A percentile compares a stretch with the other conserved stretches of the same genome.
Evolutionary conservation across 805 yeast species (phyloP).

Genomic region (Wickerhamomyces mucosus): DNA sequence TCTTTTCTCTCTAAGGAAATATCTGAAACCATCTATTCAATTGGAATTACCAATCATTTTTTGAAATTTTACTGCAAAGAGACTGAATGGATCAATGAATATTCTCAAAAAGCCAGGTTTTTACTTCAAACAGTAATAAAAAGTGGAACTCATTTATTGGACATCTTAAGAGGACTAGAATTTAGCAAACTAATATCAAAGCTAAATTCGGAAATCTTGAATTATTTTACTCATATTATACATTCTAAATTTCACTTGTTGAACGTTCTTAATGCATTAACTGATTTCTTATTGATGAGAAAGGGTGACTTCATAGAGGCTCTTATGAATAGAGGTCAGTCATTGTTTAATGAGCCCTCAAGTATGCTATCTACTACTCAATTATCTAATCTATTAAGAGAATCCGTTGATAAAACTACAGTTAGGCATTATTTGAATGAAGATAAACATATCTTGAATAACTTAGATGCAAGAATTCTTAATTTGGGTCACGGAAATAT

Average conservation of each 20-base stretch:
- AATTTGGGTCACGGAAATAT: conserved; percentile 62
- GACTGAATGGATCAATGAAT: conserved; percentile 46
- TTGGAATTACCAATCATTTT: conserved; percentile 66
- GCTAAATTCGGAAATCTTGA: conserved; percentile 44
- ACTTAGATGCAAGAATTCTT: conserved; percentile 76
- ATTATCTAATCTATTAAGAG: conserved; percentile 52
- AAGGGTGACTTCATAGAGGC: conserved; percentile 77
- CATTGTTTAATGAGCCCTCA: conserved; percentile 51
- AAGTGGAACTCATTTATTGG: conserved; percentile 5
- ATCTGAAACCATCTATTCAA: conserved; percentile 42
- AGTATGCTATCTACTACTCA: conserved; percentile 53
- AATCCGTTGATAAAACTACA: conserved; percentile 51
- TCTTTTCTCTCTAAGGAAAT: conserved; percentile 29
- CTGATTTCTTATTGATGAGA: conserved; percentile 58
- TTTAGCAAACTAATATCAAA: conserved; percentile 26
- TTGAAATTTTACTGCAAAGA: conserved; percentile 59
- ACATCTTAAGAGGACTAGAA: conserved; percentile 2
- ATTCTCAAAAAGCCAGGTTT: conserved; percentile 3
- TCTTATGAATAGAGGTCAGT: conserved; percentile 45
- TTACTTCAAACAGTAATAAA: conserved; percentile 23
- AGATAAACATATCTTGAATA: conserved; percentile 30
- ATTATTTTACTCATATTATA: conserved; percentile 40
- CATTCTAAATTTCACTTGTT: conserved; percentile 38
- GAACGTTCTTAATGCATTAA: conserved; percentile 50
- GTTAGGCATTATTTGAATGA: conserved; percentile 30